Percentiles rank a stretch among this genome's conserved stretches.
Evolutionary conservation across 2,329 filamentous ascomycete genomes (phyloP).

Genomic region (Proliferodiscus dingleyae): DNA sequence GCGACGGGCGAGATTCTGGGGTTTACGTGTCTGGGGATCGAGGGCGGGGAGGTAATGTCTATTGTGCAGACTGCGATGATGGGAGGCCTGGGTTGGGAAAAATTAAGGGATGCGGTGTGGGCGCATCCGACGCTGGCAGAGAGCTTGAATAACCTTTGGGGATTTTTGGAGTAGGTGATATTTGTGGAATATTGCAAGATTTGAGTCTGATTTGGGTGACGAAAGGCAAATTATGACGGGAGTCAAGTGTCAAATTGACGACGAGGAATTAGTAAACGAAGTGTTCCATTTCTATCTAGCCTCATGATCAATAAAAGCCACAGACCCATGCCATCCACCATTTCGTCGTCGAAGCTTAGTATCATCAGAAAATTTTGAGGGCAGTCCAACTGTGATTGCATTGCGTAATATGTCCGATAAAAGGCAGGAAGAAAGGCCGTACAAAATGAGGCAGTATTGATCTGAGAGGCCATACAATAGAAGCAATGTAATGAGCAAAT

Average conservation of each 20-base stretch:
- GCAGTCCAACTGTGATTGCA: background rate
- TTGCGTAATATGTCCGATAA: background rate
- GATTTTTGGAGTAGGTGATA: constrained; percentile 33
- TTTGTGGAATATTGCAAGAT: too few species aligned
- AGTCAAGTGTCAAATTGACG: too few species aligned
- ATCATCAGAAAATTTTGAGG: background rate
- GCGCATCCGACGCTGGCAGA: constrained; percentile 48
- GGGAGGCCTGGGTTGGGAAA: constrained; percentile 41
- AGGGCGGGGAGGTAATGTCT: constrained; percentile 50
- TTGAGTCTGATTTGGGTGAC: too few species aligned
- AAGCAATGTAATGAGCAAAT: background rate
- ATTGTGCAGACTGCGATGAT: constrained; percentile 50
- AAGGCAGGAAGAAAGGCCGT: background rate
- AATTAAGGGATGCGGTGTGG: constrained; percentile 43
- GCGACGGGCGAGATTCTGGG: constrained; percentile 46
- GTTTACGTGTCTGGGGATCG: constrained; percentile 46
- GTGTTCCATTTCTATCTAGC: background rate
- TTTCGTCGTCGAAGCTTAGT: background rate
- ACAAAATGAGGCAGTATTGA: background rate
- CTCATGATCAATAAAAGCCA: background rate
- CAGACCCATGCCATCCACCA: background rate
- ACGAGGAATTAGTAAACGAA: too few species aligned
- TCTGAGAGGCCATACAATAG: background rate
- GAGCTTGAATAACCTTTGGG: constrained; percentile 48
- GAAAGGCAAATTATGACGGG: too few species aligned